These are phyloP conservation scores for Hypsizygus marmoreus DNA, from an alignment of 768 basidiomycete species.

Conservation along the genomic window DNA sequence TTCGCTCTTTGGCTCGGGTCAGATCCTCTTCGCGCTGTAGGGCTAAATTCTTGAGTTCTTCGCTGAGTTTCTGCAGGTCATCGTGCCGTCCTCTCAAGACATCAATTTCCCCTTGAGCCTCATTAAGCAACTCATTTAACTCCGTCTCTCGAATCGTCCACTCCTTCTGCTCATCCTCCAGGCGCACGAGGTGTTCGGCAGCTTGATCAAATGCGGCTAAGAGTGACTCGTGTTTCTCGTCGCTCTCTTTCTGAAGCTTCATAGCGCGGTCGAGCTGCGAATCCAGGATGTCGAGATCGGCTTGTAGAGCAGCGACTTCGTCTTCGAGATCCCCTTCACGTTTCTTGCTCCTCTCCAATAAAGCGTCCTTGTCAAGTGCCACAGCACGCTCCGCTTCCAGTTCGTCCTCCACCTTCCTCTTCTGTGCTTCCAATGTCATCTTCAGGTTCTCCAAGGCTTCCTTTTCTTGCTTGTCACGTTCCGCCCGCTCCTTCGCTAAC, in stretches of 20 bases:
- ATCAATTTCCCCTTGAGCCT: slow-evolving; percentile 61
- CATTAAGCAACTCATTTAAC: slow-evolving; percentile 56
- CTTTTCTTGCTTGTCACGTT: slow-evolving; percentile 82
- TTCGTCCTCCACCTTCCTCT: slow-evolving; percentile 77
- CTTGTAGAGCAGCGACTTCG: slow-evolving; percentile 76
- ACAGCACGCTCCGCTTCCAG: slow-evolving; percentile 82
- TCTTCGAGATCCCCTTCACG: slow-evolving; percentile 87
- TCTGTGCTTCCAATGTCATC: slow-evolving; percentile 82
- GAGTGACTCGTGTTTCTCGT: slow-evolving; percentile 75
- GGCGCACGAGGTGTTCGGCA: slow-evolving; percentile 78
- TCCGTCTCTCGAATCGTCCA: slow-evolving; percentile 68
- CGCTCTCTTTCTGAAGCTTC: slow-evolving; percentile 74
- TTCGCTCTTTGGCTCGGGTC: slow-evolving; percentile 69
- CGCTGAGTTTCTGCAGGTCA: slow-evolving; percentile 62
- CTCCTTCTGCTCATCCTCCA: slow-evolving; percentile 76
- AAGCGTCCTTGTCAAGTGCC: slow-evolving; percentile 78
- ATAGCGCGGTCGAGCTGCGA: slow-evolving; percentile 83
- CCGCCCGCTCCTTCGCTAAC: slow-evolving; percentile 80
- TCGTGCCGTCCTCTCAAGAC: slow-evolving; percentile 59
- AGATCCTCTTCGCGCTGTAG: slow-evolving; percentile 82
- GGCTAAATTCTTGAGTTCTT: slow-evolving; percentile 70
- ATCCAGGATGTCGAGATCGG: slow-evolving; percentile 82
- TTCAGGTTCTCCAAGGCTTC: slow-evolving; percentile 78
- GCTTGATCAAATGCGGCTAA: slow-evolving; percentile 80
- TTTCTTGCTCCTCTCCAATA: slow-evolving; percentile 82